Percentiles rank a stretch among this genome's conserved stretches.
Conservation (phyloP, 2,329 filamentous ascomycete species). For the Pestalotiopsis fici region DNA sequence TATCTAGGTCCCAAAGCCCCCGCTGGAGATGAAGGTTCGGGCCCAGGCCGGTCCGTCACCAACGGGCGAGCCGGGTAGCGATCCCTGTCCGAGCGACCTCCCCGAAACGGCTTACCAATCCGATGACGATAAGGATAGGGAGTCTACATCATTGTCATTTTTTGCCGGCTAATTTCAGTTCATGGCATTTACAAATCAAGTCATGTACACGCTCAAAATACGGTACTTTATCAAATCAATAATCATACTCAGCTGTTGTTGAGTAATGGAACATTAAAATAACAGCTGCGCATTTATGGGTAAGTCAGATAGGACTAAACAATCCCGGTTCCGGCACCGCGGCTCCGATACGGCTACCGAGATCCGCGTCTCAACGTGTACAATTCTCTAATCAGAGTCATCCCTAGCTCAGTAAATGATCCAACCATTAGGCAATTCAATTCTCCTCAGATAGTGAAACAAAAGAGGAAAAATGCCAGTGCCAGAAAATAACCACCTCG, state of each 20-base stretch:
- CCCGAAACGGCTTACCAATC: constrained; percentile 10
- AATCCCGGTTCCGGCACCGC: not conserved
- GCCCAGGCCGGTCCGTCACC: not conserved
- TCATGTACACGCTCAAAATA: not conserved
- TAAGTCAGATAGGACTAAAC: too few relatives aligned
- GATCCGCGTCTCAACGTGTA: not conserved
- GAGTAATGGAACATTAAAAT: not conserved
- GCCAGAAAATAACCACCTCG: not conserved
- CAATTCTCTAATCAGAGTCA: not conserved
- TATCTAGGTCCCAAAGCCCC: not conserved
- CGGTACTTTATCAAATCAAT: not conserved
- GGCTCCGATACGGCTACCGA: not conserved
- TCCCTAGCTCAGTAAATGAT: not conserved
- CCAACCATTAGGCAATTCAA: too few relatives aligned
- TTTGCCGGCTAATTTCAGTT: not conserved
- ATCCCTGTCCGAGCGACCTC: not conserved
- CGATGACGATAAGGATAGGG: constrained; percentile 2
- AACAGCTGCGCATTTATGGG: not conserved
- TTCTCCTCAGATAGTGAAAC: not conserved
- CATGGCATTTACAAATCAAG: not conserved
- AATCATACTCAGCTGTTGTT: not conserved
- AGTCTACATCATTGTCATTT: not conserved
- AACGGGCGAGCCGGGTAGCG: not conserved
- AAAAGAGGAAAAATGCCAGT: not conserved
- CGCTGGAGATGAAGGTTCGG: not conserved